Evolutionary conservation across 768 basidiomycete genomes (phyloP), one percentile per base, ranked within the genome.

Genomic region (Hortiboletus campestris): DNA sequence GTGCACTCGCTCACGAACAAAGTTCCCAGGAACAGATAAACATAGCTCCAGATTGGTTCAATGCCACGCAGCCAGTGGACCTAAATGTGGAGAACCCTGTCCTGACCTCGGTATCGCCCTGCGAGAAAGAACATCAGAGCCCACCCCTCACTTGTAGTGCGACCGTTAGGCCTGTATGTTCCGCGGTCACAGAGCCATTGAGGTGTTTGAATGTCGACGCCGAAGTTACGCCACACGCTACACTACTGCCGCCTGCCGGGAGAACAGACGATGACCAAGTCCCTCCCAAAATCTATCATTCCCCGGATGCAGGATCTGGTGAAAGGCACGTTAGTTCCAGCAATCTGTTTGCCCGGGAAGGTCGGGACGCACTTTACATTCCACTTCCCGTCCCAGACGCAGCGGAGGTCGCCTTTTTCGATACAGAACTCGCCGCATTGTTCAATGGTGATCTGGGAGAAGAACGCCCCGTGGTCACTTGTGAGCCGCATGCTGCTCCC

Each of bases 381-480:
- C 44, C 59, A 2, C 59, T 67, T 51, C 62, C 59, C 35, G 46
- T 51, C 20, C 62, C 58, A 14, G 62, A 60, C 25, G 46, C 32
- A 29, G 47, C 19, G 19, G 67, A 68, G 31, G 20, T 59, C 20
- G 20, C 47, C 20, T 67, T 61, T 54, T 67, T 67, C 55, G 51
- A 48, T 35, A 29, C 46, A 12, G 28, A 35, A 39, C 36, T 56
- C 9, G 16, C 13, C 17, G 14, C 14, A 13, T 49, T 38, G 17
- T 58, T 49, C 38, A 11, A 34, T 41, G 6, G 7, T 19, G 49
- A 57, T 55, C 52, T 19, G 16, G 47, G 22, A 34, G 43, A 53
- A 41, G 35, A 13, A 38, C 36, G 2, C 19, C 5, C 35, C n/a
- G 16, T n/a, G 17, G 29, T 1, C 43, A 6, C 25, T 20, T 40